These are phyloP conservation scores for Deinandra increscens DNA, from an alignment of 129 eudicot genomes.

Conservation along the genomic window DNA sequence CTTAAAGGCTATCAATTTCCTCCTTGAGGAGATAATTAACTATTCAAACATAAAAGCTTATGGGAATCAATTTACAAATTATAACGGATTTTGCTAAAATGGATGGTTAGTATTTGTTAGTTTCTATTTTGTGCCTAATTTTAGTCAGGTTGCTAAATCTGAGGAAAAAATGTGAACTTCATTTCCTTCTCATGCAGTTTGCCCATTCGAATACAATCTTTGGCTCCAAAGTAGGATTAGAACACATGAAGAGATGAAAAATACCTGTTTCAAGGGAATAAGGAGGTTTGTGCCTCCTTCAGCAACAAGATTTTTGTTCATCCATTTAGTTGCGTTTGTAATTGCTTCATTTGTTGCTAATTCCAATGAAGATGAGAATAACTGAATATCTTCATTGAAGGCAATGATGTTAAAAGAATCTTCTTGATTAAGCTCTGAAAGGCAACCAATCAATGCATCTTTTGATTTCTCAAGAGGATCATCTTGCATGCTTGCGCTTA, in stretches of 20 bases:
- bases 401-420: slow-evolving; percentile 85
- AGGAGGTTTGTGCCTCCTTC: slow-evolving; percentile 71
- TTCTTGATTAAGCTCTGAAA: slow-evolving; percentile 47
- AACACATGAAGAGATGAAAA: not conserved
- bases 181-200: not conserved
- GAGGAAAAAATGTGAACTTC: not conserved
- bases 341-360: slow-evolving; percentile 58
- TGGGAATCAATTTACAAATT: not conserved
- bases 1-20: too few species aligned
- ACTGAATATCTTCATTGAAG: slow-evolving; percentile 46
- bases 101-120: not conserved
- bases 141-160: not conserved
- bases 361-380: slow-evolving; percentile 65
- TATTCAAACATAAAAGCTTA: not conserved
- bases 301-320: slow-evolving; percentile 43
- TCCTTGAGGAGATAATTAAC: not conserved
- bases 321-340: slow-evolving; percentile 70
- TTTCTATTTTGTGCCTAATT: not conserved
- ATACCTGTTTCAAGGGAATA: slow-evolving; percentile 69
- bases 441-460: slow-evolving; percentile 51
- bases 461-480: slow-evolving; percentile 62
- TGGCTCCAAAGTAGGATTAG: not conserved
- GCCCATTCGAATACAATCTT: not conserved
- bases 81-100: not conserved
- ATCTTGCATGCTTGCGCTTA: slow-evolving; percentile 85